phyloP scores from a whole-genome alignment of 495 filamentous ascomycete genomes.

The Parathielavia hyrcaniae region DNA sequence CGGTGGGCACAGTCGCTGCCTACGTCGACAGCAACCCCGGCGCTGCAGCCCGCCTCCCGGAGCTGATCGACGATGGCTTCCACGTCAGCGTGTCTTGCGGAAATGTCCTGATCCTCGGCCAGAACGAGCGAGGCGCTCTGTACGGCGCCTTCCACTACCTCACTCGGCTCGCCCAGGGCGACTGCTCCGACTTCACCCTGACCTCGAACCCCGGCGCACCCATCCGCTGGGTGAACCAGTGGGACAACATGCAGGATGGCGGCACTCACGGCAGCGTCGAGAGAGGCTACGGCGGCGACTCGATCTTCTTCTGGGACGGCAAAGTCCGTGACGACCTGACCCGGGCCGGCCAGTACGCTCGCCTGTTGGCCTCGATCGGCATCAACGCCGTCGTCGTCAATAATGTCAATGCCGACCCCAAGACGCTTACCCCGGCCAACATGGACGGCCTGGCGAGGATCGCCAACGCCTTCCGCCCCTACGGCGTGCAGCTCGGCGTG shows the following conservation, averaged over 20 bases:
- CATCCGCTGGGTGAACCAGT: constrained; percentile 67
- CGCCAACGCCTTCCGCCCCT: constrained; percentile 60
- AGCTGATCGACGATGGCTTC: constrained; percentile 58
- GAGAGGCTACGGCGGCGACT: constrained; percentile 61
- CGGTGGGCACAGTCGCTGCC: constrained; percentile 53
- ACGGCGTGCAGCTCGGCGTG: constrained; percentile 59
- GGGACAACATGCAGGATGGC: constrained; percentile 56
- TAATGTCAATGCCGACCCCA: constrained; percentile 65
- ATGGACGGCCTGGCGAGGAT: constrained; percentile 56
- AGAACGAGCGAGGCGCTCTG: constrained; percentile 61
- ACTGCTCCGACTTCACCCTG: constrained; percentile 49
- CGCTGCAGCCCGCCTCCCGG: constrained; percentile 27
- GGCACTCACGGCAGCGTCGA: constrained; percentile 55
- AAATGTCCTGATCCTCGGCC: constrained; percentile 54
- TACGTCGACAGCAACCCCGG: constrained; percentile 35
- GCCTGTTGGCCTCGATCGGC: constrained; percentile 59
- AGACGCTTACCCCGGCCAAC: constrained; percentile 49
- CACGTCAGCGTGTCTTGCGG: constrained; percentile 46
- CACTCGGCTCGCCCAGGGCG: constrained; percentile 55
- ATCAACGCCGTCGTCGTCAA: constrained; percentile 64
- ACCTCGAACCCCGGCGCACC: constrained; percentile 54
- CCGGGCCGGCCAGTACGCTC: constrained; percentile 56
- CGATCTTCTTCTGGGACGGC: constrained; percentile 61
- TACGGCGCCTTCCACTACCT: constrained; percentile 68
- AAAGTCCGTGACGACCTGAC: constrained; percentile 51